phyloP scores from a whole-genome alignment of 805 yeast genomes.

The Wickerhamiella dianesei region DNA sequence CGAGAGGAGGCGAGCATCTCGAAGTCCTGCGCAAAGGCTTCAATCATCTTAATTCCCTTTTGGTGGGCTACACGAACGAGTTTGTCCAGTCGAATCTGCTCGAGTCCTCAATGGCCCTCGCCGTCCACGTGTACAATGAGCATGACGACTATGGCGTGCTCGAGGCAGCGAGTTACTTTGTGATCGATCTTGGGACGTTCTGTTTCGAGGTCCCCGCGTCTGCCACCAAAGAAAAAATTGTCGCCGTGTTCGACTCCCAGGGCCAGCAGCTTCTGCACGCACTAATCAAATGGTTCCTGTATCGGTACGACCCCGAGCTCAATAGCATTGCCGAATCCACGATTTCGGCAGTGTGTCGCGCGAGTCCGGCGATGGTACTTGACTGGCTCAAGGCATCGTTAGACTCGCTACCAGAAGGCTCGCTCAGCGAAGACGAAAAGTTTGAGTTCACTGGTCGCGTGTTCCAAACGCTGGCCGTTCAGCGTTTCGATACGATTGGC shows the following conservation, averaged over 20 bases:
- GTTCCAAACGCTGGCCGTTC: conserved; percentile 30
- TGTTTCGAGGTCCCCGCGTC: conserved; percentile 33
- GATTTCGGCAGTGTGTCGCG: conserved; percentile 22
- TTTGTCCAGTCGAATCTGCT: conserved; percentile 9
- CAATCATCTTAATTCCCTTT: conserved; percentile 16
- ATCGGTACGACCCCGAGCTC: conserved; percentile 40
- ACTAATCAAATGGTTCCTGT: conserved; percentile 56
- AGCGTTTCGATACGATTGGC: conserved; percentile 62
- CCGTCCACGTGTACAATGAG: conserved; percentile 8
- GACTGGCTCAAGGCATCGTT: conserved; percentile 53
- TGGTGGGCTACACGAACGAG: conserved; percentile 9
- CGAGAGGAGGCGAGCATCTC: neutral
- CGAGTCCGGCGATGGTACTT: conserved; percentile 29
- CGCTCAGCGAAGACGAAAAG: conserved; percentile 56
- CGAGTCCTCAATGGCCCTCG: conserved; percentile 30
- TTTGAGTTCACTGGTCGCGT: conserved; percentile 36
- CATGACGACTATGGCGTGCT: conserved; percentile 57
- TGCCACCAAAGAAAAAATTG: conserved; percentile 28
- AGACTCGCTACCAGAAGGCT: conserved; percentile 42
- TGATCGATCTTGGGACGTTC: conserved; percentile 47
- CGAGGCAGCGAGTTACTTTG: conserved; percentile 52
- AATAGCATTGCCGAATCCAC: conserved; percentile 12
- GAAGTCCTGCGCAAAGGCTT: conserved; percentile 11
- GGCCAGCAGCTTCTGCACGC: conserved; percentile 46
- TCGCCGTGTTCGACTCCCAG: conserved; percentile 32